phyloP scores from a whole-genome alignment of 1,139 yeast species.

The Yamadazyma diospyri region DNA sequence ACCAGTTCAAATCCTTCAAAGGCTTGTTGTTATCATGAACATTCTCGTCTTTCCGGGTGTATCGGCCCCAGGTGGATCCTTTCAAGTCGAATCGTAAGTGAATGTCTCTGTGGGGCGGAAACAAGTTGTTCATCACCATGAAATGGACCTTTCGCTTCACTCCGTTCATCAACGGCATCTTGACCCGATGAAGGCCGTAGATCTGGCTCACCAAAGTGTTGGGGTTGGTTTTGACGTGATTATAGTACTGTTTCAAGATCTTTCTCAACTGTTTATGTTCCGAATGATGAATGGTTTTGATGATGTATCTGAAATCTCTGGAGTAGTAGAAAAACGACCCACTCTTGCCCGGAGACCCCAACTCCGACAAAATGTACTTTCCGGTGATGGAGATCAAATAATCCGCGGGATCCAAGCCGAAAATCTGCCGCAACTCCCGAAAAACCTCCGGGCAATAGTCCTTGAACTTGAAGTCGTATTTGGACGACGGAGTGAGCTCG shows the following conservation, averaged over 20 bases:
- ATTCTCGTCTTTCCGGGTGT: slow-evolving; percentile 25
- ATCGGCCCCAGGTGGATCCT: slow-evolving; percentile 89
- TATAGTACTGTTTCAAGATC: slow-evolving; percentile 72
- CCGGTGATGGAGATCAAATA: slow-evolving; percentile 90
- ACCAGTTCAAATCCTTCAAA: slow-evolving; percentile 86
- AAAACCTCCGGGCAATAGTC: slow-evolving; percentile 96
- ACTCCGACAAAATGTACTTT: slow-evolving; percentile 84
- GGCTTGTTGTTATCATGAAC: slow-evolving; percentile 26
- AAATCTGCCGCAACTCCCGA: slow-evolving; percentile 71
- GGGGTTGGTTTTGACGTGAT: slow-evolving; percentile 80
- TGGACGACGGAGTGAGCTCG: slow-evolving; percentile 87
- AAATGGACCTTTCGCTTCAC: slow-evolving; percentile 78
- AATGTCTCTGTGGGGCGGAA: slow-evolving; percentile 91
- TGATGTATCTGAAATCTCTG: slow-evolving; percentile 87
- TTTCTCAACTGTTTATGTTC: slow-evolving; percentile 83
- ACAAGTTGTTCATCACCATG: slow-evolving; percentile 93
- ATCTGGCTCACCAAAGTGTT: slow-evolving; percentile 88
- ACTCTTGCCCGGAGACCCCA: slow-evolving; percentile 95
- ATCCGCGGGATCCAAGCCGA: slow-evolving; percentile 94
- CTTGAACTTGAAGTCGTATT: slow-evolving; percentile 93
- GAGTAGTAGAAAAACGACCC: slow-evolving; percentile 96
- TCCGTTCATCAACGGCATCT: slow-evolving; percentile 65
- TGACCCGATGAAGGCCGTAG: slow-evolving; percentile 91
- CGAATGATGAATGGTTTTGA: slow-evolving; percentile 90
- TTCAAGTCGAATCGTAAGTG: slow-evolving; percentile 87